phyloP scores from a whole-genome alignment of 768 basidiomycete species.

The Macrocybe gigantea region DNA sequence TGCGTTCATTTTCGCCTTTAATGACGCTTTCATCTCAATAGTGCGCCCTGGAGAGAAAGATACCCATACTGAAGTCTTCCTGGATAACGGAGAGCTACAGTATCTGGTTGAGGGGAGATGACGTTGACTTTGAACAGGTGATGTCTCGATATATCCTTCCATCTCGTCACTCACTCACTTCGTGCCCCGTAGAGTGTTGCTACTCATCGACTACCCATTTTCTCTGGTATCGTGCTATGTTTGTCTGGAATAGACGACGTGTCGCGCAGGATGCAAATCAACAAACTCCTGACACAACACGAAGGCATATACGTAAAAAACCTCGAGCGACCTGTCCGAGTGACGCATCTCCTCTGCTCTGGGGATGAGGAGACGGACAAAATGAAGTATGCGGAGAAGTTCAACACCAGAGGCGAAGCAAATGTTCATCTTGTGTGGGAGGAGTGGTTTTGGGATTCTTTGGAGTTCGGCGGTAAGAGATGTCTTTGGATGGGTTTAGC shows the following conservation, averaged over 20 bases:
- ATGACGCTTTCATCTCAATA: slow-evolving; percentile 19
- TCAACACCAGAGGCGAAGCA: slow-evolving; percentile 64
- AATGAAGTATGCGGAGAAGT: slow-evolving; percentile 73
- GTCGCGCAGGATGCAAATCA: slow-evolving; percentile 54
- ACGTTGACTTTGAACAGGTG: slow-evolving; percentile 64
- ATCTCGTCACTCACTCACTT: neutral
- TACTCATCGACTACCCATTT: slow-evolving; percentile 63
- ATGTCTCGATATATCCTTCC: slow-evolving; percentile 9
- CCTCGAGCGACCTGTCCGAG: slow-evolving; percentile 69
- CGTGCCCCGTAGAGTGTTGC: slow-evolving; percentile 43
- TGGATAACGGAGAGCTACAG: slow-evolving; percentile 75
- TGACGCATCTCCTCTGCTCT: slow-evolving; percentile 83
- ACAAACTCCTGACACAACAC: slow-evolving; percentile 47
- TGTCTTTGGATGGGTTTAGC: neutral
- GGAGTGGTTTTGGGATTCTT: slow-evolving; percentile 95
- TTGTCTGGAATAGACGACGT: slow-evolving; percentile 72
- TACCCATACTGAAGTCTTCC: slow-evolving; percentile 71
- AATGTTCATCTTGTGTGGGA: slow-evolving; percentile 84
- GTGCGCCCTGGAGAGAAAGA: slow-evolving; percentile 78
- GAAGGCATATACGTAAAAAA: slow-evolving; percentile 71
- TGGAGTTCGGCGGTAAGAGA: slow-evolving; percentile 61
- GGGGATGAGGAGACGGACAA: slow-evolving; percentile 66
- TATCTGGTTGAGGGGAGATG: slow-evolving; percentile 76
- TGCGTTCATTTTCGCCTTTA: slow-evolving; percentile 4
- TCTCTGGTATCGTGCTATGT: slow-evolving; percentile 64